Base-by-base conservation (phyloP, 2,329 filamentous ascomycete genomes). In the Cephalotrichum gorgonifer region DNA sequence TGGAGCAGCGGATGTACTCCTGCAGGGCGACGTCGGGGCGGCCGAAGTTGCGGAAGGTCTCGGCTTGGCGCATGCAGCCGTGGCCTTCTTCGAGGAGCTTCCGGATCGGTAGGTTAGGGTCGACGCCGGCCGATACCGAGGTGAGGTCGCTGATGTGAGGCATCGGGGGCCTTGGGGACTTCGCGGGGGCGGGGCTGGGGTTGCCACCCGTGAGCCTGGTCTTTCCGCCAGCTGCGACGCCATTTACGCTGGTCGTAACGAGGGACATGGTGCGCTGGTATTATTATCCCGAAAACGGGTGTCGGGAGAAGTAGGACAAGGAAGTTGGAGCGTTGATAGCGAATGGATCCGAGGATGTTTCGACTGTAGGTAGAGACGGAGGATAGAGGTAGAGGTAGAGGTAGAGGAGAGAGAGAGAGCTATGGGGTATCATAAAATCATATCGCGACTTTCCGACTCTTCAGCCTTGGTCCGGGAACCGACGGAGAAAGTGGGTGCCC, bases 1-100 rank as follows among this genome's bases (percentile, higher is more conserved):
- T 82, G 52, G 78, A 89, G 11, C 90, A 87, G 54, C 84, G 79
- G 51, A 97, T 76, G 60, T 91, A 97, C 53, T 95, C 86, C 54
- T 85, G 79, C 49, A 95, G 84, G 3, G 90, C 90, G 33, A 81
- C 65, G 60, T 93, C 88, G 4, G 82, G 79, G 31, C 81, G 73
- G 25, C 78, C 70, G 65, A 86, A 84, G 52, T 78, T 76, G 51
- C 81, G 72, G 50, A 74, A 71, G 47, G 75, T 77, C 54, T 81
- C 76, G 33, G 86, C 83, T 56, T 78, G 74, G 52, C 73, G 72
- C 51, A 82, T 69, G 43, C 72, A 70, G 22, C 62, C 59, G 57
- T 83, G 74, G 47, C 73, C 78, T 39, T 65, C 60, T 42, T 74
- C 71, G 14, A 84, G 64, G 33, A 82, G 60, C 54, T 68, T 75